Percentiles rank a stretch among this genome's conserved stretches.
phyloP scores from a whole-genome alignment of 768 basidiomycete genomes.

The Paxillus ammoniavirescens region DNA sequence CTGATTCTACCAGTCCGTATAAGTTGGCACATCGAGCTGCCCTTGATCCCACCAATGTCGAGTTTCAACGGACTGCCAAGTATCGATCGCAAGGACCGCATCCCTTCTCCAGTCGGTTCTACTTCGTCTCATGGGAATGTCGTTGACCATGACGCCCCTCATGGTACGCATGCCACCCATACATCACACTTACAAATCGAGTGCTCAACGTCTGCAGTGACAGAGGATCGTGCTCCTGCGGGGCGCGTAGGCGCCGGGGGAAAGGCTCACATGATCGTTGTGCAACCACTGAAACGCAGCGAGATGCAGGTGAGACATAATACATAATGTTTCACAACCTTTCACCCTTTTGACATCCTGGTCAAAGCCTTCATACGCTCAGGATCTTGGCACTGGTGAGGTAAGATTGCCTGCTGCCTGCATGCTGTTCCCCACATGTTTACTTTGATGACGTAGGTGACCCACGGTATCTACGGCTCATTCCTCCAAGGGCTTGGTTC shows the following conservation, averaged over 20 bases:
- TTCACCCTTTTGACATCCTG: conserved; percentile 6
- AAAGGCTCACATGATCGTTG: conserved; percentile 57
- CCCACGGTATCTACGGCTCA: conserved; percentile 85
- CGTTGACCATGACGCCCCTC: conserved; percentile 67
- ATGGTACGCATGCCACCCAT: conserved; percentile 44
- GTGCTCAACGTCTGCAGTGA: conserved; percentile 45
- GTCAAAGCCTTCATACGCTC: conserved; percentile 81
- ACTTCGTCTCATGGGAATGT: conserved; percentile 53
- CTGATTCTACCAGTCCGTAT: conserved; percentile 8
- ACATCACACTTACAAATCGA: neutral
- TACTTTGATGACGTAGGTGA: conserved; percentile 44
- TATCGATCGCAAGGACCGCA: conserved; percentile 53
- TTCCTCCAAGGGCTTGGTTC: conserved; percentile 70
- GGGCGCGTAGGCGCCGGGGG: conserved; percentile 27
- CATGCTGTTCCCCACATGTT: neutral
- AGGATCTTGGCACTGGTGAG: conserved; percentile 75
- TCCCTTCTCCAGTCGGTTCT: conserved; percentile 35
- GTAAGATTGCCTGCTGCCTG: conserved; percentile 26
- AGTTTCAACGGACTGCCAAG: conserved; percentile 15
- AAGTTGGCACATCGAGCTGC: conserved; percentile 8
- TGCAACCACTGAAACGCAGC: conserved; percentile 80
- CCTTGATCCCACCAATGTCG: conserved; percentile 20
- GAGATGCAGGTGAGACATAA: conserved; percentile 78
- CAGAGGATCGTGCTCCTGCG: conserved; percentile 46
- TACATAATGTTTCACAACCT: neutral